Evolutionary conservation across 169 alveolate species (phyloP), one percentile per base, ranked within the genome.

Genomic region (Theileria equi): DNA sequence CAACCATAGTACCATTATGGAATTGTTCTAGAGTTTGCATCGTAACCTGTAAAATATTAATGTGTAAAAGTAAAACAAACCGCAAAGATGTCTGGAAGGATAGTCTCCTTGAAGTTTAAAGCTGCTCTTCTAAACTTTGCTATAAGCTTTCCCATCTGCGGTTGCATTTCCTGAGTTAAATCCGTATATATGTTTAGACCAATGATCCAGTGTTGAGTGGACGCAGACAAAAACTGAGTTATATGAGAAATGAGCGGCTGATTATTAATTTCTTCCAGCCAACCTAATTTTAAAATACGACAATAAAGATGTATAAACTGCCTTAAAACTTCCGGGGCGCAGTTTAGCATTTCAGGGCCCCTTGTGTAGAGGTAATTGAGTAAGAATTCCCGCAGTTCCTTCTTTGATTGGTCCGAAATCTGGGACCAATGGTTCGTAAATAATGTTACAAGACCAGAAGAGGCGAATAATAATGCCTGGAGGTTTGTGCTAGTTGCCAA

Each of bases 141-240:
- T 28, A 93, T 89, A 57, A 76, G 78, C 16, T 77, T 78, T 19
- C 93, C 94, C 78, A 89, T 81, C 34, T 86, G 92, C 0, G 92
- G 91, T 70, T 85, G 92, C 93, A 83, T 85, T 45, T 83, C 94
- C 59, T 88, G 92, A 13, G 94, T 92, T 35, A 94, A 63, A 67
- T 91, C 94, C 0, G 96, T 80, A 82, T 91, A 90, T 7, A 94
- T 94, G 83, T 91, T 84, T 31, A 94, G 81, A 5, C 97, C 97
- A 29, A 94, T 89, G n/a, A 93, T 94, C 96, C 96, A 94, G 61
- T 94, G 98, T 47, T 88, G 87, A 32, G 95, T 91, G 13, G 95
- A 76, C 19, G 97, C 95, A 35, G 86, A 72, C 50, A 93, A 73
- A 80, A 93, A 87, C 66, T 83, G 88, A 34, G 84, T 81, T n/a